These are phyloP conservation scores for Tolypocladium album DNA, from an alignment of 2,329 filamentous ascomycete species.

Conservation along the genomic window DNA sequence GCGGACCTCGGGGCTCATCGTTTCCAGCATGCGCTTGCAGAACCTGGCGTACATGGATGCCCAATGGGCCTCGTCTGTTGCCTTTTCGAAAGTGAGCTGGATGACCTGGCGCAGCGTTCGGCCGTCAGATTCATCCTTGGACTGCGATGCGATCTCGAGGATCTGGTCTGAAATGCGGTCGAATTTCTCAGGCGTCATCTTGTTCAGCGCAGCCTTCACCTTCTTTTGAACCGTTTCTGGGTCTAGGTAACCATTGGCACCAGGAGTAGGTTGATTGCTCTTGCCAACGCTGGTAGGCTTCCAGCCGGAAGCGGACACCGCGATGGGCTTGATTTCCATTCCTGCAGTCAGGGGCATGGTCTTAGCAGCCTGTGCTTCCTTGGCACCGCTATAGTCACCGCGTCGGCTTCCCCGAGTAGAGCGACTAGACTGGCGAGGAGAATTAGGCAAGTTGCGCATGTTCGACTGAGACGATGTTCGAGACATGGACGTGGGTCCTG, in stretches of 20 bases:
- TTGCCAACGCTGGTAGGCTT: slow-evolving; percentile 65
- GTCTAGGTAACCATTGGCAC: slow-evolving; percentile 51
- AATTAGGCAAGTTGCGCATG: slow-evolving; percentile 57
- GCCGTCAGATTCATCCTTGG: slow-evolving; percentile 89
- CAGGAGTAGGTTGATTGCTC: slow-evolving; percentile 17
- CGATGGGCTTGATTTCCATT: slow-evolving; percentile 70
- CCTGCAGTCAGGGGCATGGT: slow-evolving; percentile 86
- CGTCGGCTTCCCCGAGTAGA: slow-evolving; percentile 55
- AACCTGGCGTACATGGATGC: slow-evolving; percentile 98
- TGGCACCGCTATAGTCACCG: slow-evolving; percentile 36
- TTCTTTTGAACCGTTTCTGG: slow-evolving; percentile 95
- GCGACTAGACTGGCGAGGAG: slow-evolving; percentile 58
- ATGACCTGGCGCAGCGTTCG: slow-evolving; percentile 95
- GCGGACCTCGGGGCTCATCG: slow-evolving; percentile 87
- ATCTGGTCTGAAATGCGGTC: slow-evolving; percentile 93
- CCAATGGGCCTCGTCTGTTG: slow-evolving; percentile 97
- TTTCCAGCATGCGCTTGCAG: slow-evolving; percentile 93
- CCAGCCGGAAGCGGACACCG: slow-evolving; percentile 68
- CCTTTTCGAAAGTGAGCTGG: slow-evolving; percentile 98
- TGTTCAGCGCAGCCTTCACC: slow-evolving; percentile 97
- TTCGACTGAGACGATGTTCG: slow-evolving; percentile 51
- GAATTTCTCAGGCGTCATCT: slow-evolving; percentile 99
- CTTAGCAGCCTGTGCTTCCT: slow-evolving; percentile 65
- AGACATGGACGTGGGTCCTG: slow-evolving; percentile 50
- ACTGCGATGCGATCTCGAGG: slow-evolving; percentile 82